Conservation (phyloP, 495 filamentous ascomycete genomes). For the Viridothelium virens region DNA sequence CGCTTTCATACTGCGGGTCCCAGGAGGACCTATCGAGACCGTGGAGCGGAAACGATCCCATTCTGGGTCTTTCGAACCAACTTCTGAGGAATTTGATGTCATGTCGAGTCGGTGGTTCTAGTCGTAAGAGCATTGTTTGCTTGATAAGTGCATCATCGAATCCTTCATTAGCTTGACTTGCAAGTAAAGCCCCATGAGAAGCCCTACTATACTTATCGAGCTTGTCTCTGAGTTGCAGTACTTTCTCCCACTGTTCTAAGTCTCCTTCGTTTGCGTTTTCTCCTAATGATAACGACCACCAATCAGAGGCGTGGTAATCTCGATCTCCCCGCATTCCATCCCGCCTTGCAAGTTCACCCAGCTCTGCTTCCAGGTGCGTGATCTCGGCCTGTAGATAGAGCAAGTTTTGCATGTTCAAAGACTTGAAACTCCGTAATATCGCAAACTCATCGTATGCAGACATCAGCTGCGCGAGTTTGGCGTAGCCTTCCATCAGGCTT, state of each 20-base stretch:
- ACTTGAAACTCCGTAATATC: constrained; percentile 26
- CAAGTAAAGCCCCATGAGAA: neutral
- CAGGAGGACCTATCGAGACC: constrained; percentile 16
- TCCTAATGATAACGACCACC: constrained; percentile 12
- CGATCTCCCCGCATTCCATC: constrained; percentile 6
- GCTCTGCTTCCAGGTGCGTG: constrained; percentile 22
- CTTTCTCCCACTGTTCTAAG: constrained; percentile 22
- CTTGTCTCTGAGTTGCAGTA: constrained; percentile 18
- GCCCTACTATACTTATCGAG: constrained; percentile 24
- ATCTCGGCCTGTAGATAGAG: constrained; percentile 33
- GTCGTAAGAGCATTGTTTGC: neutral
- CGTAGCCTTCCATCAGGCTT: neutral
- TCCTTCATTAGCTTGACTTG: neutral
- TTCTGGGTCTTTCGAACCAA: constrained; percentile 19
- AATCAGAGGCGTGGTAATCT: constrained; percentile 19
- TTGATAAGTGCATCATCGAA: constrained; percentile 16
- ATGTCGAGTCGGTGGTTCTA: constrained; percentile 10
- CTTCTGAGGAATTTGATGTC: constrained; percentile 17
- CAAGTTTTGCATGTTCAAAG: constrained; percentile 27
- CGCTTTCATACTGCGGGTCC: constrained; percentile 11
- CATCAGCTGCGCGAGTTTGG: constrained; percentile 23
- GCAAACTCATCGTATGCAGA: constrained; percentile 24
- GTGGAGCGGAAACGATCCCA: constrained; percentile 20
- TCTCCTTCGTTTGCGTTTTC: constrained; percentile 3
- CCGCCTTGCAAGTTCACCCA: constrained; percentile 25